Evolutionary conservation across 2,329 filamentous ascomycete species (phyloP).

Genomic region (Teratosphaeria nubilosa): DNA sequence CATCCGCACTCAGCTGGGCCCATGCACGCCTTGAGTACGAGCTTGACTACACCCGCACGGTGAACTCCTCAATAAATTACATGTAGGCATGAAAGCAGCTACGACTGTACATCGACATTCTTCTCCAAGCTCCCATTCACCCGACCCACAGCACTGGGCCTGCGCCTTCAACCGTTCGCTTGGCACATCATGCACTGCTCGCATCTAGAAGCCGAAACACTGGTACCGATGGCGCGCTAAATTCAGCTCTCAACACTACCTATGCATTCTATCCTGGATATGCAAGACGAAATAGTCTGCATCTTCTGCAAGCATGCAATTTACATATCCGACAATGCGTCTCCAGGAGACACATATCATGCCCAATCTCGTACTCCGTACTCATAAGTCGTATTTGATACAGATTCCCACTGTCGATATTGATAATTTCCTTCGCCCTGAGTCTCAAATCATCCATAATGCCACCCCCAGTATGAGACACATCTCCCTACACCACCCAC

Average conservation of each 20-base stretch:
- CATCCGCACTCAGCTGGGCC: constrained; percentile 2
- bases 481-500: not conserved
- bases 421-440: too few species aligned
- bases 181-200: not conserved
- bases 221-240: not conserved
- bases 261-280: not conserved
- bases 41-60: not conserved
- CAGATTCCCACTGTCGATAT: too few species aligned
- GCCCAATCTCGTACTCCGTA: too few species aligned
- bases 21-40: constrained; percentile 3
- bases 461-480: not conserved
- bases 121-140: too few species aligned
- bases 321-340: not conserved
- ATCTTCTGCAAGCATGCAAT: not conserved
- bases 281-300: not conserved
- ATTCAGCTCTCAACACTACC: not conserved
- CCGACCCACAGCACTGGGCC: not conserved
- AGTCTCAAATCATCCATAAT: not conserved
- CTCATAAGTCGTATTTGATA: too few species aligned
- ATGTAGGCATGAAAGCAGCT: not conserved
- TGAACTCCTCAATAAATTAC: not conserved
- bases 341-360: not conserved
- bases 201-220: not conserved
- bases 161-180: not conserved
- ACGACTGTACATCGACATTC: not conserved